Evolutionary conservation across 345 rosid species (phyloP), one percentile per base, ranked within the genome.

Genomic region (Noccaea bulbosa): DNA sequence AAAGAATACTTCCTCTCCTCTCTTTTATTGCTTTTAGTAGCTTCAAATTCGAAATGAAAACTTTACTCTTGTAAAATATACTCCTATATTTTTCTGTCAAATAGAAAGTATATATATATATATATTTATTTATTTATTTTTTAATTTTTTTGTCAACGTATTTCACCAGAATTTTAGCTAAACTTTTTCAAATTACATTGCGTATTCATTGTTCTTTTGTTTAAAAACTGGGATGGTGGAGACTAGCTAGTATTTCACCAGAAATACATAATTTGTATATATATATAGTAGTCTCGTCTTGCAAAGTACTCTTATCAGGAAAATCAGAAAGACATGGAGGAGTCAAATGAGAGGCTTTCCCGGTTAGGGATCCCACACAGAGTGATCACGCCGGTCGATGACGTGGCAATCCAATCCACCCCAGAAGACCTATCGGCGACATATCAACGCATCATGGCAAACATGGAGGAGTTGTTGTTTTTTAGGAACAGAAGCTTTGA

Each of bases 291-390:
- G 22, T 20, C 22, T 20, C 22, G 30, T 27, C 30, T 27, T 27
- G 4, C 30, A 27, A 27, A 20, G 14, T 8, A 8, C 14, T 6
- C 11, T 10, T 24, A 24, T 27, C 40, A 32, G 50, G 41, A 40
- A 15, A 6, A 14, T 8, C 8, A 20, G 53, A 68, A 56, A 17
- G 22, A 12, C 3, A 69, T 69, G 73, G 65, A 56, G 39, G 56
- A 45, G 16, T 3, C 11, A 16, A 69, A 56, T 24, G 55, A 45
- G 64, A 56, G 46, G 35, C 55, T n/a, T 68, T 55, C 22, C 11
- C 27, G 27, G 65, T 34, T 22, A 17, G 48, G 4, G 22, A 15
- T 54, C 17, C 32, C 4, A 14, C 11, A 66, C 30, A 27, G 30
- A 40, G 49, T 38, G 32, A 47, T 12, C 4, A 7, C 20, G 51